A percentile compares a stretch with the other conserved stretches of the same genome.
phyloP scores from a whole-genome alignment of 768 basidiomycete genomes.

The Amanita inopinata region DNA sequence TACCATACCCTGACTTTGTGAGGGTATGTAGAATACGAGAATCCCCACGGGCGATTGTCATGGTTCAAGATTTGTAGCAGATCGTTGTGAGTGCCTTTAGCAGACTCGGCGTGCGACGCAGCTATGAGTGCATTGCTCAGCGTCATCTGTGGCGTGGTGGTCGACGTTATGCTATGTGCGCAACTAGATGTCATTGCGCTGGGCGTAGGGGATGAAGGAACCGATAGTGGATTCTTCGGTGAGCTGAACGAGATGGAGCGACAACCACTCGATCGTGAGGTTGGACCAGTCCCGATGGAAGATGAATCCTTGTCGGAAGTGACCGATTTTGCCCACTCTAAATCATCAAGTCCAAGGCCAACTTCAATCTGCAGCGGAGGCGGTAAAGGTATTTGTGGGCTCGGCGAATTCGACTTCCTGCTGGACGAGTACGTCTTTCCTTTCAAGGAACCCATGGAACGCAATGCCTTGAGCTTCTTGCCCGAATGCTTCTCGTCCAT shows the following conservation, averaged over 20 bases:
- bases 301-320: slow-evolving; percentile 11
- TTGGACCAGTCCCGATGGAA: slow-evolving; percentile 20
- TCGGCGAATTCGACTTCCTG: slow-evolving; percentile 31
- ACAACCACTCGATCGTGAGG: slow-evolving; percentile 43
- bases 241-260: slow-evolving; percentile 69
- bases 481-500: slow-evolving; percentile 30
- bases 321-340: slow-evolving; percentile 37
- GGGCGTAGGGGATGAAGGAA: slow-evolving; percentile 43
- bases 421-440: slow-evolving; percentile 31
- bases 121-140: slow-evolving; percentile 88
- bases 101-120: slow-evolving; percentile 91
- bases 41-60: slow-evolving; percentile 83
- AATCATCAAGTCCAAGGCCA: slow-evolving; percentile 45
- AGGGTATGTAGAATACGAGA: slow-evolving; percentile 74
- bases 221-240: slow-evolving; percentile 30
- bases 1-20: slow-evolving; percentile 83
- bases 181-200: slow-evolving; percentile 31
- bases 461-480: slow-evolving; percentile 61
- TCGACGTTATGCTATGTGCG: slow-evolving; percentile 21
- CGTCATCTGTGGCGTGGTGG: slow-evolving; percentile 48
- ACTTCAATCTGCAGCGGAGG: slow-evolving; percentile 44
- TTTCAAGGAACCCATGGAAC: slow-evolving; percentile 76
- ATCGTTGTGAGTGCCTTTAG: slow-evolving; percentile 85
- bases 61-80: slow-evolving; percentile 88
- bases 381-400: slow-evolving; percentile 48